Percentiles rank a stretch among this genome's conserved stretches.
phyloP scores from a whole-genome alignment of 73 alveolate species.

The Paramecium sonneborni region DNA sequence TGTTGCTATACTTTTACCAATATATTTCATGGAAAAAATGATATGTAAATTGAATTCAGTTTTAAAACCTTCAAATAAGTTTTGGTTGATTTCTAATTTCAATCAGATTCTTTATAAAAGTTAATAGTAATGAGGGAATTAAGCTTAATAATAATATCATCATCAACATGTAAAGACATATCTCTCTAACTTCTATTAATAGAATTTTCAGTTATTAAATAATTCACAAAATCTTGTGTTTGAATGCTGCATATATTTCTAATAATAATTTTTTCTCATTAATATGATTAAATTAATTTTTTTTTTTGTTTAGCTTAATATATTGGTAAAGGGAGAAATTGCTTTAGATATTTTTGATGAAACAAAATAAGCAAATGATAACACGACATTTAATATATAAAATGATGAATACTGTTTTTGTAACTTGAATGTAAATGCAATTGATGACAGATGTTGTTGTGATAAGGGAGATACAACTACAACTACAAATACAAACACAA shows the following conservation, averaged over 20 bases:
- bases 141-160: too few relatives aligned
- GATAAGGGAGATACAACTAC: neutral
- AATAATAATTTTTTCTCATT: neutral
- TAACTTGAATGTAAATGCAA: neutral
- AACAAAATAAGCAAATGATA: neutral
- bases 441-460: neutral
- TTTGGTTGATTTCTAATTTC: too few relatives aligned
- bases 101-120: too few relatives aligned
- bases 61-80: too few relatives aligned
- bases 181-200: too few relatives aligned
- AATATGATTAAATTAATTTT: neutral
- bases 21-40: too few relatives aligned
- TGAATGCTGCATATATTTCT: neutral
- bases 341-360: neutral
- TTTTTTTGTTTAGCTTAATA: neutral
- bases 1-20: too few relatives aligned
- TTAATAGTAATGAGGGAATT: too few relatives aligned
- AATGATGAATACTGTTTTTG: conserved; percentile 17
- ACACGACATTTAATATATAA: neutral
- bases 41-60: too few relatives aligned
- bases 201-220: too few relatives aligned
- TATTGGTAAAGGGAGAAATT: neutral
- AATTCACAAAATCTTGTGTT: too few relatives aligned
- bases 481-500: neutral
- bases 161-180: too few relatives aligned